Evolutionary conservation across 305 asterid species (phyloP), one percentile per base, ranked within the genome.

Genomic region (Fraxinus baroniana): DNA sequence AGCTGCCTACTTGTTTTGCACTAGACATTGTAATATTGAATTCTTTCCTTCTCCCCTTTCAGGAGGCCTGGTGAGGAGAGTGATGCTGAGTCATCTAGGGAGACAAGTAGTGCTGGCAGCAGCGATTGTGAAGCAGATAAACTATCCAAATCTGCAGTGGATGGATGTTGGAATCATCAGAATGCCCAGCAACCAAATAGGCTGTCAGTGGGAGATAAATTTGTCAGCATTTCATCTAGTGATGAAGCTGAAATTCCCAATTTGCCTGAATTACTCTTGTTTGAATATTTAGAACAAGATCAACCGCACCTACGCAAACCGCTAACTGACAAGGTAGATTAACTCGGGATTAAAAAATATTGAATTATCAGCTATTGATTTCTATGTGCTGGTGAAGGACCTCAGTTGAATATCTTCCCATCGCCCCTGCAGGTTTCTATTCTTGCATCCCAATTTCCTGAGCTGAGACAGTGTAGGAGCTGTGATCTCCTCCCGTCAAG

Each of bases 401-500:
- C 41, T 55, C 73, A 33, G 82, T 78, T 84, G 79, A 74, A 71
- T 76, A 80, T 82, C 78, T 77, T 83, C 46, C 26, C 80, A 17
- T 84, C 82, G 17, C 64, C 17, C 82, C 80, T 79, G 79, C 92
- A 95, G 99, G 86, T 93, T 72, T 87, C 93, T 13, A 39, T 80
- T 64, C 93, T 94, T 77, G 86, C 88, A 70, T 87, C 94, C 76
- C 87, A 85, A 84, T 76, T 74, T 86, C 98, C 99, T 0, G 97
- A 87, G 86, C 89, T 96, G 86, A 86, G 80, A 82, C 90, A 79
- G 44, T 87, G 62, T 84, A 90, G 87, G 90, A 96, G 99, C 91
- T 91, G 92, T 32, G 98, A 94, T 90, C 86, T 96, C 46, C 93
- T 86, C 72, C 95, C 97, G 8, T 60, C 93, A 32, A 96, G 99